Base-by-base conservation (phyloP, 2,329 filamentous ascomycete genomes). In the Fusarium proliferatum region DNA sequence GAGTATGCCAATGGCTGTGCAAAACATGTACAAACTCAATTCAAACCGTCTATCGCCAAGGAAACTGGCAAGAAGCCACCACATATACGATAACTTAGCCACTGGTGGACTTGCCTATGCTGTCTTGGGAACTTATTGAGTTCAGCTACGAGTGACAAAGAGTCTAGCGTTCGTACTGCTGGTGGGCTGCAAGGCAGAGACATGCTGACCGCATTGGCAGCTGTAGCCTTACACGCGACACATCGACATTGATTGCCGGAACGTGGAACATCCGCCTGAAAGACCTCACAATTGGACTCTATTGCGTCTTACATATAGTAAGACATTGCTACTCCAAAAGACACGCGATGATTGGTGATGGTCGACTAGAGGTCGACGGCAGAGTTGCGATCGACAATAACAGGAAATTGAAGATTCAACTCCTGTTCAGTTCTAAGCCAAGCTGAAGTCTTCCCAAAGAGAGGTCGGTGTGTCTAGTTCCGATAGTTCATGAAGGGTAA, bases 401-500 rank as follows among this genome's bases (percentile, higher is more conserved):
- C 21, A 53, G 49, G 52, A 58, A 61, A 67, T 57, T 60, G 48
- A 61, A 33, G 34, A 43, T 49, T 17, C 33, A 49, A 33, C 41
- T 48, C 19, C 28, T 33, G 26, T 19, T 17, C 23, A 33, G 34
- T 41, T 61, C 42, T 33, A 15, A 45, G 71, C 53, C 41, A 61
- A 72, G 56, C 23, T 72, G 41, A 61, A 48, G 53, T 26, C 41
- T 36, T n/a, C 42, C 42, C 38, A 60, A 58, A 26, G 39, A 52
- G 53, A 60, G 33, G 46, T 42, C 51, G 53, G 34, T 53, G 49
- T 19, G 41, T n/a, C 55, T 69, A 69, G 64, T 65, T 56, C 58
- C 59, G 55, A 72, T 77, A 61, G 68, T 61, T 38, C 48, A 28
- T 33, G 36, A 34, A 63, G 39, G 38, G 42, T 23, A 67, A 48